Evolutionary conservation across 1,284 basidiomycete genomes (phyloP), one percentile per base, ranked within the genome.

Genomic region (Irpex rosettiformis): DNA sequence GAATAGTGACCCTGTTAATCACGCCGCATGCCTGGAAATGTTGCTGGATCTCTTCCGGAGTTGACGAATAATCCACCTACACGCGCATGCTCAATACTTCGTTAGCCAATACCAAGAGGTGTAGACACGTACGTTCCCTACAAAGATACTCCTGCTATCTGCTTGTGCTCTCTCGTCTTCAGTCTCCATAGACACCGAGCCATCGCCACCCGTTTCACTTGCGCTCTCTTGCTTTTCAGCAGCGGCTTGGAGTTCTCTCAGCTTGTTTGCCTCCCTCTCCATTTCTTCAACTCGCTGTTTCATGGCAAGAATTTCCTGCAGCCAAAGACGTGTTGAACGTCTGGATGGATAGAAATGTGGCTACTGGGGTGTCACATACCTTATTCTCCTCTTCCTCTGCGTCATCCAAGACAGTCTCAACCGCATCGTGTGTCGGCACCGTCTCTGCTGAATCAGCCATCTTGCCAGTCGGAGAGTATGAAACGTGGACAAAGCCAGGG

Each of bases 11-110:
- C 67, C 97, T 87, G 78, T 99, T 99, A 75, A 99, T 99, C 21
- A 93, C 96, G 4, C 97, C 97, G 71, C 96, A 98, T 25, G 95
- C 89, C 71, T 95, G 92, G 78, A 99, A 99, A 74, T 99, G 97
- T 47, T 84, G 88, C 76, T 99, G 97, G 58, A 99, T 95, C 73
- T 99, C 97, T 75, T 99, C 97, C 13, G 97, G 97, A 27, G 97
- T 98, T 6, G 96, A 92, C 58, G 89, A 85, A 73, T 99, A 99
- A 79, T 99, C 97, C 58, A 99, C 96, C 96, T 99, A 40, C 3
- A 21, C 16, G 22, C 16, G 16, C 13, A 21, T 2, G 13, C n/a
- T 4, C 3, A 6, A 52, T 53, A 11, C 42, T 40, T 11, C 11
- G 22, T n/a, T n/a, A 37, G n/a, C 6, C 28, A n/a, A 30, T 7